Conservation (phyloP, 192 early-diverging fungal genomes). For the Rhizoclosmatium sp. region DNA sequence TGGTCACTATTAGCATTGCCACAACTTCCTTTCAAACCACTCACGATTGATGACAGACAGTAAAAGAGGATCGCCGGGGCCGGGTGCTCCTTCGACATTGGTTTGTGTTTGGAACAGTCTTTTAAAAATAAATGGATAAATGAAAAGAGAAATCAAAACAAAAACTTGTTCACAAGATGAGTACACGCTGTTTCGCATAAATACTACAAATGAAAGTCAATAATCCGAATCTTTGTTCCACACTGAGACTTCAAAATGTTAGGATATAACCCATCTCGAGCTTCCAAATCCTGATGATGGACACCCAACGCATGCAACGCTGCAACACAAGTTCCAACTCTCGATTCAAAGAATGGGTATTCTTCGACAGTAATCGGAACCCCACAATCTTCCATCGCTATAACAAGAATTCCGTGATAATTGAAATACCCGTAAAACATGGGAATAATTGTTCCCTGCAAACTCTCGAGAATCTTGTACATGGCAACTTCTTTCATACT, state of each 20-base stretch:
- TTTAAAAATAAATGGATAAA: no score
- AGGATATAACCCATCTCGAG: not conserved
- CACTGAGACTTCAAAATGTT: not conserved
- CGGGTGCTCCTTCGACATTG: constrained; percentile 6
- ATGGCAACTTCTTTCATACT: not conserved
- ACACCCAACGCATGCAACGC: not conserved
- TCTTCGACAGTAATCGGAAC: not conserved
- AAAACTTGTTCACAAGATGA: no score
- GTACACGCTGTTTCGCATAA: no score
- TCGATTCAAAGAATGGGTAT: not conserved
- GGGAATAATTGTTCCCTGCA: not conserved
- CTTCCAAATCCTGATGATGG: not conserved
- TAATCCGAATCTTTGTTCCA: not conserved
- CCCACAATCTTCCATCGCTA: not conserved
- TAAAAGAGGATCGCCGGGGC: constrained; percentile 83
- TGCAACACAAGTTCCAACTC: not conserved
- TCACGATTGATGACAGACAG: constrained; percentile 83
- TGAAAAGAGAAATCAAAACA: no score
- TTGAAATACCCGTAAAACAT: not conserved
- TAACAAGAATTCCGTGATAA: not conserved
- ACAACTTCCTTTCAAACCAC: not conserved
- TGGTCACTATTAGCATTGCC: not conserved
- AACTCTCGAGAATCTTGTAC: not conserved
- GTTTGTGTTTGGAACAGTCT: no score
- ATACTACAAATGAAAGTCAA: not conserved